These are phyloP conservation scores for Brassica nigra DNA, from an alignment of 345 rosid genomes.

Conservation along the genomic window DNA sequence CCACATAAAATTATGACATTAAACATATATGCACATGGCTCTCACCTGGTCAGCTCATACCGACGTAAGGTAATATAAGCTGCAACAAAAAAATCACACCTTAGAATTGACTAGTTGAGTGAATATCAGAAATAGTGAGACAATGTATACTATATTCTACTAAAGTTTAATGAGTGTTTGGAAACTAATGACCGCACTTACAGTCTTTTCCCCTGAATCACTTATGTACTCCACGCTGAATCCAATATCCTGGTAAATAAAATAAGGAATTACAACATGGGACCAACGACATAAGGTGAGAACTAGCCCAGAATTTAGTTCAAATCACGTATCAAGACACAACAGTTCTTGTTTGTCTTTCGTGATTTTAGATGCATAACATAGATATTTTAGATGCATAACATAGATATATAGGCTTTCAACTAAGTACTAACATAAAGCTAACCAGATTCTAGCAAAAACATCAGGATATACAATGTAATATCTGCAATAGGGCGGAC, in stretches of 20 bases:
- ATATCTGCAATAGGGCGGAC: background rate
- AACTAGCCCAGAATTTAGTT: constrained; percentile 9
- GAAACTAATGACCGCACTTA: constrained; percentile 48
- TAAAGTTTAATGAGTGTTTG: constrained; percentile 16
- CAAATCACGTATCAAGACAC: constrained; percentile 11
- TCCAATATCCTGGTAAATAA: constrained; percentile 77
- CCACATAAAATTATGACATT: background rate
- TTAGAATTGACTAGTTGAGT: constrained; percentile 21
- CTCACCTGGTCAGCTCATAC: constrained; percentile 87
- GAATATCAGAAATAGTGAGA: background rate
- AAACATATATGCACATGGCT: constrained; percentile 27
- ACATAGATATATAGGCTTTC: background rate
- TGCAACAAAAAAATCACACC: constrained; percentile 39
- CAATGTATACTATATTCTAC: background rate
- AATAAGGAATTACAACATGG: constrained; percentile 5
- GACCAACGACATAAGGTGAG: constrained; percentile 16
- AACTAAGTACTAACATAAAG: background rate
- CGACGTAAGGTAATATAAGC: constrained; percentile 87
- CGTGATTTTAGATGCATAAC: background rate
- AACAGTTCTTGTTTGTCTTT: background rate
- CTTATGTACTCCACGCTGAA: constrained; percentile 82
- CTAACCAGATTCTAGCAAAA: background rate
- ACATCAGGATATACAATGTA: constrained; percentile 3
- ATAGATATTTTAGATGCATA: background rate
- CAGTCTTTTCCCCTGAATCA: constrained; percentile 70